Conservation (phyloP, 495 filamentous ascomycete genomes). For the Lichina pygmaea region DNA sequence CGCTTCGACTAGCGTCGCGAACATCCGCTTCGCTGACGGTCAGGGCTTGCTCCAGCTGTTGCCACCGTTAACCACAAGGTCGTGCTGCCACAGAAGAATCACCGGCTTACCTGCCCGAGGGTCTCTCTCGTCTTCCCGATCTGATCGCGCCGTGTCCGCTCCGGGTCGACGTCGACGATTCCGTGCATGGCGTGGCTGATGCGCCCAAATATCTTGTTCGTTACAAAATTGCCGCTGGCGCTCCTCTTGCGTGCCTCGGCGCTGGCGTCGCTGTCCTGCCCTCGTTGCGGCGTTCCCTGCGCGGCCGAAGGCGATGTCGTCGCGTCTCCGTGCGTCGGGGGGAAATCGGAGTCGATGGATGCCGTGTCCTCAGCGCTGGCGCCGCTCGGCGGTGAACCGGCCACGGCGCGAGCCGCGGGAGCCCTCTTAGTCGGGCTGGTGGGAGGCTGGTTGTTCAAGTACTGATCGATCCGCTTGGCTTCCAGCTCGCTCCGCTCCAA, state of each 20-base stretch:
- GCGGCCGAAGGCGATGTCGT: conserved; percentile 25
- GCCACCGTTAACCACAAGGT: neutral
- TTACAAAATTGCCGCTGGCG: conserved; percentile 52
- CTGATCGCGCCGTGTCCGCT: conserved; percentile 69
- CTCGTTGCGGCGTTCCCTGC: conserved; percentile 20
- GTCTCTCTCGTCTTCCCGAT: conserved; percentile 82
- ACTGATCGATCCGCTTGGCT: conserved; percentile 76
- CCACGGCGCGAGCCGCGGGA: conserved; percentile 28
- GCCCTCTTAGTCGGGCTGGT: conserved; percentile 16
- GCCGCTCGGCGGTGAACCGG: conserved; percentile 7
- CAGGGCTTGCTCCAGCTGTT: conserved; percentile 67
- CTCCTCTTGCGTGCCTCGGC: conserved; percentile 35
- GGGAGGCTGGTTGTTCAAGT: conserved; percentile 27
- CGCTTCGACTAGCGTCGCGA: conserved; percentile 62
- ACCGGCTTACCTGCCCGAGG: conserved; percentile 24
- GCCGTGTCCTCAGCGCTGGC: conserved; percentile 35
- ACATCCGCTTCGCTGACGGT: conserved; percentile 72
- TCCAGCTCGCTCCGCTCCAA: conserved; percentile 76
- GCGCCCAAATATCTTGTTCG: conserved; percentile 82
- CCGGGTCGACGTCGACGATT: conserved; percentile 85
- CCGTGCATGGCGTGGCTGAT: conserved; percentile 88
- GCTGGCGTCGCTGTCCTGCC: neutral
- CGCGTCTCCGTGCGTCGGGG: conserved; percentile 55
- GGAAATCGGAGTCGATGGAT: conserved; percentile 84
- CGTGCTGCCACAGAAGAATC: neutral